Conservation (phyloP, 139 green algal genomes). For the Yamagishiella unicocca region DNA sequence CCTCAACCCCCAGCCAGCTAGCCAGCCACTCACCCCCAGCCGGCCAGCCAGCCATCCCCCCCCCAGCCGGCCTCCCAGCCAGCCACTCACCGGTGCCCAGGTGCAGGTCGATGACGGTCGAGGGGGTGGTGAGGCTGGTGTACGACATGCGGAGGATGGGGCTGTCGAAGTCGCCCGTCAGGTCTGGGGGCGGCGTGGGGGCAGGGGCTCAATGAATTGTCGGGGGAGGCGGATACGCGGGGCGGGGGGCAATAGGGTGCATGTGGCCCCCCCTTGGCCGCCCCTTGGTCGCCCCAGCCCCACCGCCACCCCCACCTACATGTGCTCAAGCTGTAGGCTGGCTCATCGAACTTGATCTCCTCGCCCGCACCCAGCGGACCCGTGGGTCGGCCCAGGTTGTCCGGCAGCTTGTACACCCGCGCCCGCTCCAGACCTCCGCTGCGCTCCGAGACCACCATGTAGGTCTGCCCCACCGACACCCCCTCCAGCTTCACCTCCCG, state of each 20-base stretch:
- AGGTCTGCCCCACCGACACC: slow-evolving; percentile 57
- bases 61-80: neutral
- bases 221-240: neutral
- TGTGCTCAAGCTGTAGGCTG: slow-evolving; percentile 75
- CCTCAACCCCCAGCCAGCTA: no score
- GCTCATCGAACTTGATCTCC: slow-evolving; percentile 80
- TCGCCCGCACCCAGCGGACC: slow-evolving; percentile 54
- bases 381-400: slow-evolving; percentile 41
- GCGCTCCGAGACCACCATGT: slow-evolving; percentile 71
- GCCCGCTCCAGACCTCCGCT: slow-evolving; percentile 56
- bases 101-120: slow-evolving; percentile 84
- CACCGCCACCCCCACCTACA: slow-evolving; percentile 43
- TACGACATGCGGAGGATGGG: slow-evolving; percentile 85
- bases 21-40: neutral
- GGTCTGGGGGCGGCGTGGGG: slow-evolving; percentile 39
- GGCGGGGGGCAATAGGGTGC: neutral
- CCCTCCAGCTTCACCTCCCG: slow-evolving; percentile 86
- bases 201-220: neutral
- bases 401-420: slow-evolving; percentile 65
- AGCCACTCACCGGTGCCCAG: slow-evolving; percentile 74
- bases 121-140: slow-evolving; percentile 84
- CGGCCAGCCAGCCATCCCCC: neutral
- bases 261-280: neutral
- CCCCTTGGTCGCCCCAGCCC: neutral
- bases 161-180: slow-evolving; percentile 83